These are phyloP conservation scores for Mikania micrantha DNA, from an alignment of 129 eudicot species.

Conservation along the genomic window DNA sequence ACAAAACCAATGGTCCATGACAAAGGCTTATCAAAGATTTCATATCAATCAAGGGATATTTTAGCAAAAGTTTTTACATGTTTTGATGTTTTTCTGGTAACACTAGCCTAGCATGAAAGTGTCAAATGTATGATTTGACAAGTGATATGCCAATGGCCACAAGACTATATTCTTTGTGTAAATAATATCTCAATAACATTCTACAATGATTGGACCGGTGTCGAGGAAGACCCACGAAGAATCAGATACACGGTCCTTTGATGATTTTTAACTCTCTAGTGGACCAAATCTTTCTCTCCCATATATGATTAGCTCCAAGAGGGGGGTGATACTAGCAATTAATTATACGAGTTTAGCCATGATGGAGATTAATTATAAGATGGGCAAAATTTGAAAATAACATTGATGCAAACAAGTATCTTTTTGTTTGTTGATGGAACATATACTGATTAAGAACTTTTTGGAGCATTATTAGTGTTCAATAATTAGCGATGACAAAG, in stretches of 20 bases:
- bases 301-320: background rate
- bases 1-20: constrained; percentile 12
- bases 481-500: too few species aligned
- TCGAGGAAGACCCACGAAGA: constrained; percentile 17
- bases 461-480: too few species aligned
- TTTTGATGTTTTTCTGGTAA: constrained; percentile 15
- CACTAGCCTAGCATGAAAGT: constrained; percentile 13
- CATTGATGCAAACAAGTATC: background rate
- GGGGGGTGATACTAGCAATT: background rate
- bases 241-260: constrained; percentile 11
- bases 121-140: constrained; percentile 13
- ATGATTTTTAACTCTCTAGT: constrained; percentile 9
- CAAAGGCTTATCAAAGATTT: constrained; percentile 14
- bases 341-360: background rate
- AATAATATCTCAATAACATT: constrained; percentile 25
- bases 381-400: background rate
- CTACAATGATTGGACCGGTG: constrained; percentile 21
- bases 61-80: background rate
- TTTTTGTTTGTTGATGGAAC: background rate
- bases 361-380: too few species aligned
- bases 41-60: constrained; percentile 12
- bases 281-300: constrained; percentile 13
- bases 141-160: constrained; percentile 15
- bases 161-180: constrained; percentile 26
- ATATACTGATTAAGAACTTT: background rate